These are phyloP conservation scores for Fusarium poae DNA, from an alignment of 2,329 filamentous ascomycete genomes.

Conservation along the genomic window DNA sequence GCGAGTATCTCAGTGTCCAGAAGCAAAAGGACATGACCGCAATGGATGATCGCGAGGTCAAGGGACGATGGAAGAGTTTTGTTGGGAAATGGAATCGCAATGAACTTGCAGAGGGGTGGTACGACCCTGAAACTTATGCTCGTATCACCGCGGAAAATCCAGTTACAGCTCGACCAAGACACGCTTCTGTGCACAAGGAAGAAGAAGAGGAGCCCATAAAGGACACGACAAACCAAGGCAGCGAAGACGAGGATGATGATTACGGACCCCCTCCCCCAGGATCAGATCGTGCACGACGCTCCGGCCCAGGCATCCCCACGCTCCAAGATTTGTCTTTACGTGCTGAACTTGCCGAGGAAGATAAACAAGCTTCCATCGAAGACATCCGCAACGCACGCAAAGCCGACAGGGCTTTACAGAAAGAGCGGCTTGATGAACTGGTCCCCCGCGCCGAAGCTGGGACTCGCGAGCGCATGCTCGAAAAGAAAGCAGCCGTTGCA, in stretches of 20 bases:
- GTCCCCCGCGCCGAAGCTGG: slow-evolving; percentile 86
- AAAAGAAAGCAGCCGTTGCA: slow-evolving; percentile 83
- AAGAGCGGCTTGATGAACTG: slow-evolving; percentile 82
- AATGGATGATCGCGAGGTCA: slow-evolving; percentile 80
- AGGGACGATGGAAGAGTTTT: slow-evolving; percentile 94
- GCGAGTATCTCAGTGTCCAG: slow-evolving; percentile 88
- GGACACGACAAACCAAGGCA: slow-evolving; percentile 55
- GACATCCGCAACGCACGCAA: slow-evolving; percentile 73
- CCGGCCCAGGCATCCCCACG: slow-evolving; percentile 75
- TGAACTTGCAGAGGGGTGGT: slow-evolving; percentile 92
- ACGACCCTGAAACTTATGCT: slow-evolving; percentile 79
- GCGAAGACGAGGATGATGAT: slow-evolving; percentile 70
- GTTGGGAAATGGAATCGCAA: slow-evolving; percentile 90
- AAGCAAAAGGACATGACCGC: slow-evolving; percentile 78
- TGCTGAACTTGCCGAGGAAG: slow-evolving; percentile 64
- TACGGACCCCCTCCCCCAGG: slow-evolving; percentile 61
- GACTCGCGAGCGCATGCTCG: slow-evolving; percentile 83
- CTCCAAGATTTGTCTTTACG: slow-evolving; percentile 78
- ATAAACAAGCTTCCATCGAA: slow-evolving; percentile 63
- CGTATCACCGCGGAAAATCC: slow-evolving; percentile 52
- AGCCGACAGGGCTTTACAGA: slow-evolving; percentile 74
- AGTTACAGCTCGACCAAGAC: slow-evolving; percentile 13
- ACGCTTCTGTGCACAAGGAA: slow-evolving; percentile 25
- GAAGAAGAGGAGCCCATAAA: slow-evolving; percentile 61
- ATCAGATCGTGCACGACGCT: slow-evolving; percentile 44